These are phyloP conservation scores for Acer negundo DNA, from an alignment of 345 rosid genomes.

Conservation along the genomic window DNA sequence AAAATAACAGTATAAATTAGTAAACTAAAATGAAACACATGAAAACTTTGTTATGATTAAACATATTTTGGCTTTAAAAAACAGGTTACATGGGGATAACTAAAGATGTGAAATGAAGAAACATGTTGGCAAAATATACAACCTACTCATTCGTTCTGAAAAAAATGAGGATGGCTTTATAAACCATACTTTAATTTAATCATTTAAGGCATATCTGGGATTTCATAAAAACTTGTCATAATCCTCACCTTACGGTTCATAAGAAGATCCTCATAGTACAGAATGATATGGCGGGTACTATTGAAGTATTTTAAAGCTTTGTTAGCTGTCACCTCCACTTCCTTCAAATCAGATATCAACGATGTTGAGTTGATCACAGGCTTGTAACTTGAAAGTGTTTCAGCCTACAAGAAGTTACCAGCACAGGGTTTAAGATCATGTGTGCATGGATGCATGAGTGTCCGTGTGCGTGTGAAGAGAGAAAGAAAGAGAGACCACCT, in stretches of 20 bases:
- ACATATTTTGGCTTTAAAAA: too few relatives aligned
- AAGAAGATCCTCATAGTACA: conserved; percentile 84
- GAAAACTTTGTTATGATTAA: too few relatives aligned
- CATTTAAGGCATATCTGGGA: background rate
- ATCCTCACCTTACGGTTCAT: conserved; percentile 55
- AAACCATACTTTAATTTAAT: background rate
- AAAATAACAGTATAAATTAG: too few relatives aligned
- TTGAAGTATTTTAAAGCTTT: conserved; percentile 67
- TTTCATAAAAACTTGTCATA: background rate
- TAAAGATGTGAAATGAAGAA: background rate
- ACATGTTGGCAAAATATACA: background rate
- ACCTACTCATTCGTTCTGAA: background rate
- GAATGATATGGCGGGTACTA: conserved; percentile 68
- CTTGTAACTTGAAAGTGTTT: conserved; percentile 75
- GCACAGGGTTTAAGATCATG: conserved; percentile 19
- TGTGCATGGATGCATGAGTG: background rate
- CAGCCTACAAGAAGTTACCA: conserved; percentile 52
- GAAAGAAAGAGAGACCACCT: conserved; percentile 44
- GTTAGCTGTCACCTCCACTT: conserved; percentile 57
- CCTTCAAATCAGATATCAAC: conserved; percentile 60
- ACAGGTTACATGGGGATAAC: background rate
- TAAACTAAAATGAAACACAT: too few relatives aligned
- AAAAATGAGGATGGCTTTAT: background rate
- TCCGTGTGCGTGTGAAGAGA: background rate
- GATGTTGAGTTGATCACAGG: conserved; percentile 71